These are phyloP conservation scores for carrot (Daucus carota) DNA, from an alignment of 129 eudicot species.

Conservation along the genomic window DH1_v3.0 NC_030381.2:21450001-21450500, in stretches of 20 bases:
- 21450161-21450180: neutral
- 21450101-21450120: neutral
- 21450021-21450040: constrained; percentile 75
- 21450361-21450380: neutral
- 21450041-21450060: constrained; percentile 81
- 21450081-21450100: constrained; percentile 13
- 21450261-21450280: neutral
- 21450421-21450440: neutral
- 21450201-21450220: neutral
- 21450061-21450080: constrained; percentile 84
- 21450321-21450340: neutral
- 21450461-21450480: neutral
- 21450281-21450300: neutral
- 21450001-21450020: neutral
- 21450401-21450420: neutral
- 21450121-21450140: neutral
- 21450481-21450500: neutral
- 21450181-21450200: neutral
- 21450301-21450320: neutral
- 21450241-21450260: neutral
- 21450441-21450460: neutral
- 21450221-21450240: neutral
- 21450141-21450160: neutral
- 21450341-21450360: neutral
- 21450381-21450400: neutral